Percentiles rank a stretch among this genome's conserved stretches.
Conservation (phyloP, 306 rosid genomes). For the Cyclanthera cordifolia region DNA sequence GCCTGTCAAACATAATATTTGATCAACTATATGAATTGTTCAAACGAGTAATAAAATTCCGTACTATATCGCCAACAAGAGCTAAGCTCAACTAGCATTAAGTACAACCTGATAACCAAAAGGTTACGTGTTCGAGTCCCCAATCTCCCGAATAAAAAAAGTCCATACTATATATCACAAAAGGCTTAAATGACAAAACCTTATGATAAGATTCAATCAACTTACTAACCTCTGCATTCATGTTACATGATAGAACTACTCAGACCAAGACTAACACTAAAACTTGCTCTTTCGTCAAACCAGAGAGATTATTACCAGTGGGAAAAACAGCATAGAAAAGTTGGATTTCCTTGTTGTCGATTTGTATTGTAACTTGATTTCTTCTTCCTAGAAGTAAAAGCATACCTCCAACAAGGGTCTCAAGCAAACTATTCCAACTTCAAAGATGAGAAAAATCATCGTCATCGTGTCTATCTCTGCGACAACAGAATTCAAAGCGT, state of each 20-base stretch:
- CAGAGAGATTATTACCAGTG: slow-evolving; percentile 2
- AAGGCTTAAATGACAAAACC: slow-evolving; percentile 5
- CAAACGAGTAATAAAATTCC: slow-evolving; percentile 12
- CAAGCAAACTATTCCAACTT: slow-evolving; percentile 14
- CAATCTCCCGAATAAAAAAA: slow-evolving; percentile 7
- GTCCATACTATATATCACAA: slow-evolving; percentile 10
- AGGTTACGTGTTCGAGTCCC: no score
- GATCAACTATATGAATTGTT: slow-evolving; percentile 31
- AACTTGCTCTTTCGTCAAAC: slow-evolving; percentile 3
- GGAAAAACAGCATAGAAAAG: neutral
- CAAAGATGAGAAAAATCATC: neutral
- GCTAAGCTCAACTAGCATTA: no score
- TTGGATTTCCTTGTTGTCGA: neutral
- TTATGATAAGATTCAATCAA: neutral
- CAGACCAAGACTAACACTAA: slow-evolving; percentile 2
- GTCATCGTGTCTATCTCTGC: slow-evolving; percentile 47
- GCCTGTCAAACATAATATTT: slow-evolving; percentile 46
- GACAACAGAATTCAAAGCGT: neutral
- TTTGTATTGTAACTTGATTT: slow-evolving; percentile 8
- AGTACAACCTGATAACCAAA: no score
- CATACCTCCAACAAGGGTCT: slow-evolving; percentile 38
- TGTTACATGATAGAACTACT: slow-evolving; percentile 8
- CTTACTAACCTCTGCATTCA: slow-evolving; percentile 3
- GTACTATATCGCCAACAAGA: no score
- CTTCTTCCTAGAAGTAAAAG: slow-evolving; percentile 40